phyloP scores from a whole-genome alignment of 2,329 filamentous ascomycete genomes.

The Ceratocystis harringtonii region DNA sequence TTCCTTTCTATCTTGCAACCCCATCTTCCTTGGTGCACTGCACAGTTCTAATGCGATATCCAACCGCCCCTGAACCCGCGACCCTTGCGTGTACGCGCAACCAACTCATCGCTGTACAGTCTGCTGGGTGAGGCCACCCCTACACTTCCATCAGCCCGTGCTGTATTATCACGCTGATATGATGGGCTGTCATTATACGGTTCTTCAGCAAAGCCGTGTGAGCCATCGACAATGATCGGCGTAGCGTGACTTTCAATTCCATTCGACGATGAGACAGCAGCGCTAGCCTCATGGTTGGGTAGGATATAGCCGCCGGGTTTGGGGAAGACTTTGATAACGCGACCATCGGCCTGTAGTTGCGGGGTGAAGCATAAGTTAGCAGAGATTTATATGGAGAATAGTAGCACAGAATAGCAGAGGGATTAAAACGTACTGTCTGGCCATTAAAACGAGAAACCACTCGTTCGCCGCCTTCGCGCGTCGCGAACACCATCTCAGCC shows the following conservation, averaged over 20 bases:
- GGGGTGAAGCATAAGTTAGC: neutral
- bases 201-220: slow-evolving; percentile 36
- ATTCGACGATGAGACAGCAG: slow-evolving; percentile 20
- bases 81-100: slow-evolving; percentile 21
- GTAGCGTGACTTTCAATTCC: slow-evolving; percentile 21
- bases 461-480: slow-evolving; percentile 55
- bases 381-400: neutral
- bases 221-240: slow-evolving; percentile 34
- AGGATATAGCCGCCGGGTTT: slow-evolving; percentile 36
- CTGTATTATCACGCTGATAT: slow-evolving; percentile 7
- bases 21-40: neutral
- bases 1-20: neutral
- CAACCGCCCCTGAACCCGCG: slow-evolving; percentile 16
- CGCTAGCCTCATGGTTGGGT: slow-evolving; percentile 21
- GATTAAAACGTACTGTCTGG: slow-evolving; percentile 44
- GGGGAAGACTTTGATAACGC: slow-evolving; percentile 56
- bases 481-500: slow-evolving; percentile 61
- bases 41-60: neutral
- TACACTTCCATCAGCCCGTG: neutral
- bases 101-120: slow-evolving; percentile 39
- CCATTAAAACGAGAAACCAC: slow-evolving; percentile 66
- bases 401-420: neutral
- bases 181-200: slow-evolving; percentile 25
- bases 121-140: slow-evolving; percentile 20
- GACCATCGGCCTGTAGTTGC: slow-evolving; percentile 49